These are phyloP conservation scores for Groenewaldozyma salmanticensis DNA, from an alignment of 805 yeast genomes.

Conservation along the genomic window DNA sequence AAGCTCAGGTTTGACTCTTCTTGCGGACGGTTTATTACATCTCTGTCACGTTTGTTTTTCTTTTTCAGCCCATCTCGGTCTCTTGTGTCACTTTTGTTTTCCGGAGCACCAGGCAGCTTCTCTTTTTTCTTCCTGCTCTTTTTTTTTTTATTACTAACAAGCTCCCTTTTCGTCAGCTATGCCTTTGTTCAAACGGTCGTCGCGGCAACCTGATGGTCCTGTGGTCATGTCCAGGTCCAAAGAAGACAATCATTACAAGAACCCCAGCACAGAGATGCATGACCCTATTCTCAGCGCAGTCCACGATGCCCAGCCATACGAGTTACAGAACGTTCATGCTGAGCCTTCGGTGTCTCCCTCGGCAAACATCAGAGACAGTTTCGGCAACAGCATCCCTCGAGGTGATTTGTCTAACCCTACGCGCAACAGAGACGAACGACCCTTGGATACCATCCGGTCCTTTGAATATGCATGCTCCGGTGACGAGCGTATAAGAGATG, in stretches of 20 bases:
- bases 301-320: constrained; percentile 93
- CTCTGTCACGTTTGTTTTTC: not conserved
- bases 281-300: constrained; percentile 93
- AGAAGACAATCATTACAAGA: constrained; percentile 1
- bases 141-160: not conserved
- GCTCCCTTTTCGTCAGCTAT: not conserved
- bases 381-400: constrained; percentile 68
- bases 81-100: not conserved
- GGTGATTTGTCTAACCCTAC: constrained; percentile 93
- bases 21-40: not conserved
- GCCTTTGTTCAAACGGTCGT: constrained; percentile 10
- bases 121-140: not conserved
- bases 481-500: constrained; percentile 68
- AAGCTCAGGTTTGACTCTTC: too few relatives aligned
- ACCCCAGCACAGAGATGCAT: constrained; percentile 38
- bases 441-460: constrained; percentile 87
- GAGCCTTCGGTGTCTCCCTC: constrained; percentile 40
- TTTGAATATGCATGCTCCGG: constrained; percentile 94
- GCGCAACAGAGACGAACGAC: constrained; percentile 88
- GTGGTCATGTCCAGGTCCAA: constrained; percentile 2
- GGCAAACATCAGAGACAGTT: constrained; percentile 62
- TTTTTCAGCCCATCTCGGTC: not conserved
- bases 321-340: constrained; percentile 38
- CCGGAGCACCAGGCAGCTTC: not conserved
- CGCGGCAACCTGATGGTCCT: constrained; percentile 6